Conservation (phyloP, 345 rosid genomes). For the Odontarrhena argentea region DNA sequence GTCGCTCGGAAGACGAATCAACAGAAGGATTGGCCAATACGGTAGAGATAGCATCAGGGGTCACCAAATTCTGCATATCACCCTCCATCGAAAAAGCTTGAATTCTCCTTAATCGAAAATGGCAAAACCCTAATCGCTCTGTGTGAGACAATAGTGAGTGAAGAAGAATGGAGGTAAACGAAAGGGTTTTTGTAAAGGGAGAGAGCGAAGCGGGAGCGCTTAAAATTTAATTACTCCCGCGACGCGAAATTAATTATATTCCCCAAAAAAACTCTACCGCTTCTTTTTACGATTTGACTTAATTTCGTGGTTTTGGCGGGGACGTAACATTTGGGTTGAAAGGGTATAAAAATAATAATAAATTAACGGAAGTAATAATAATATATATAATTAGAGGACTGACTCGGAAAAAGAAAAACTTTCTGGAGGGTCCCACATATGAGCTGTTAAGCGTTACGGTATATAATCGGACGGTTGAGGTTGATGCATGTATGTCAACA, state of each 20-base stretch:
- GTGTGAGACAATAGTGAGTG: neutral
- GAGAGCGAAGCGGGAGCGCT: constrained; percentile 32
- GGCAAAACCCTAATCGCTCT: neutral
- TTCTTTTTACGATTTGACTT: neutral
- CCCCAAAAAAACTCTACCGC: constrained; percentile 8
- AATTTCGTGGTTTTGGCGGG: constrained; percentile 14
- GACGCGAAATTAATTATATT: too few relatives aligned
- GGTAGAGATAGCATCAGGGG: constrained; percentile 60
- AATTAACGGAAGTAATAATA: too few relatives aligned
- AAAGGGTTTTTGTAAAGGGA: constrained; percentile 26
- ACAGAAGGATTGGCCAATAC: constrained; percentile 66
- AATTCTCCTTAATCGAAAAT: neutral
- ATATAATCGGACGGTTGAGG: constrained; percentile 25
- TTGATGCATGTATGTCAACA: neutral
- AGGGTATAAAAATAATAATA: too few relatives aligned
- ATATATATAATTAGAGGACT: neutral
- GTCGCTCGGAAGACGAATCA: constrained; percentile 53
- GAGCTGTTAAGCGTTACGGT: constrained; percentile 22
- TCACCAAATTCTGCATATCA: constrained; percentile 54
- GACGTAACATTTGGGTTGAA: neutral
- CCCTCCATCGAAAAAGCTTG: neutral
- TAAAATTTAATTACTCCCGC: constrained; percentile 25
- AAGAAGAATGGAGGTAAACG: too few relatives aligned
- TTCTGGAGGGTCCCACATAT: neutral
- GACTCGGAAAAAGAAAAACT: neutral